phyloP scores from a whole-genome alignment of 1,139 yeast species.

The Blastobotrys persicus region DNA sequence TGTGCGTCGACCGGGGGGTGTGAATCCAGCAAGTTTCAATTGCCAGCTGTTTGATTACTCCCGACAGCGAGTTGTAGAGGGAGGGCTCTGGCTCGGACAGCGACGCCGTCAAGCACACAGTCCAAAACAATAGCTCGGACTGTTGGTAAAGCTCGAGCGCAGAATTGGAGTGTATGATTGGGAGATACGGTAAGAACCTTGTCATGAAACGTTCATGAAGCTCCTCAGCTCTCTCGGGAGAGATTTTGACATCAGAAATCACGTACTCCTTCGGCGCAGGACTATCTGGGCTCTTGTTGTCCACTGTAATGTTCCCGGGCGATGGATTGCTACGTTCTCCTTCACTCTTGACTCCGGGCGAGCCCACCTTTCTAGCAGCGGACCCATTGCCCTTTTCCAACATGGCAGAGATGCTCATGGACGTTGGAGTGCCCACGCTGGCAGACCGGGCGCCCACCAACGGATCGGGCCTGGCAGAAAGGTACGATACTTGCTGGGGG shows the following conservation, averaged over 20 bases:
- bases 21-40: conserved; percentile 92
- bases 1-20: conserved; percentile 91
- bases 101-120: conserved; percentile 83
- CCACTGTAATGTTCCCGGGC: neutral
- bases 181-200: conserved; percentile 72
- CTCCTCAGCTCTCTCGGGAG: conserved; percentile 65
- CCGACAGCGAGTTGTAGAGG: conserved; percentile 69
- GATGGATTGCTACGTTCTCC: conserved; percentile 3
- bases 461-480: neutral
- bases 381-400: neutral
- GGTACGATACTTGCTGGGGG: neutral
- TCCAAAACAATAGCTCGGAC: conserved; percentile 86
- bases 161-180: conserved; percentile 67
- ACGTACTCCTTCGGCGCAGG: conserved; percentile 41
- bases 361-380: too few species aligned
- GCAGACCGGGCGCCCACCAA: neutral
- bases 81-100: conserved; percentile 85
- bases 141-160: conserved; percentile 80
- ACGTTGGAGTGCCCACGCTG: neutral
- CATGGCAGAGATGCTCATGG: neutral
- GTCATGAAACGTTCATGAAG: conserved; percentile 67
- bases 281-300: neutral
- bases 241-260: conserved; percentile 69
- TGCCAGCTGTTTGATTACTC: conserved; percentile 80
- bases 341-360: too few species aligned